A percentile compares a stretch with the other conserved stretches of the same genome.
Evolutionary conservation across 306 rosid genomes (phyloP).

Genomic region (Prunus mongolica): DNA sequence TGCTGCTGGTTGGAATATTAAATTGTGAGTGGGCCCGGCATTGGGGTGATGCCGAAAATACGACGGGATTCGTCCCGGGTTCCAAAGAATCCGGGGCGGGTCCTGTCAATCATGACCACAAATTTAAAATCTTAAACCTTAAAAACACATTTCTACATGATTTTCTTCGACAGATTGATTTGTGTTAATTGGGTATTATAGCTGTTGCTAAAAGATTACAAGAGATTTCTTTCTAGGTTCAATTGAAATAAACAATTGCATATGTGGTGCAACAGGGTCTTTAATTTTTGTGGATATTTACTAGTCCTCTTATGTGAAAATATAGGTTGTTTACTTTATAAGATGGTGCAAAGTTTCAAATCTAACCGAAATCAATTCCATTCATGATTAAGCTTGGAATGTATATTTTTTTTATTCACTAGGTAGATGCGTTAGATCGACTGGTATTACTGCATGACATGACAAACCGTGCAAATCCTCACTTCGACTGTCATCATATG

Average conservation of each 20-base stretch:
- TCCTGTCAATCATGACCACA: background rate
- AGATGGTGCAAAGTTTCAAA: background rate
- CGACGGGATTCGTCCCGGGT: too few relatives aligned
- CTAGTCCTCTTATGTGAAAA: background rate
- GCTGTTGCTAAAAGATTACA: background rate
- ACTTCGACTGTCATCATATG: background rate
- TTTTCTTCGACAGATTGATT: background rate
- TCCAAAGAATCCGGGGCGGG: too few relatives aligned
- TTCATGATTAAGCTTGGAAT: background rate
- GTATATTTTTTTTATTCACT: background rate
- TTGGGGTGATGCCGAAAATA: too few relatives aligned
- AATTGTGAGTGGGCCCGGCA: too few relatives aligned
- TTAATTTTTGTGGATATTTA: too few relatives aligned
- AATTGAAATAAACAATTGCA: background rate
- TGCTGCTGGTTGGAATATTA: too few relatives aligned
- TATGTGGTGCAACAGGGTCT: background rate
- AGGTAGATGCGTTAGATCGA: background rate
- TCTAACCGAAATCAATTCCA: background rate
- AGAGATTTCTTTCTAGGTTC: background rate
- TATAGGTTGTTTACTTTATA: background rate
- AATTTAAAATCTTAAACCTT: background rate
- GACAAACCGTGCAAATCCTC: background rate
- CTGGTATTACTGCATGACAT: background rate
- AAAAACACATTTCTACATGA: background rate
- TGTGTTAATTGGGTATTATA: too few relatives aligned